These are phyloP conservation scores for Lotmaria passim DNA, from an alignment of 208 protist genomes.

Conservation along the genomic window DNA sequence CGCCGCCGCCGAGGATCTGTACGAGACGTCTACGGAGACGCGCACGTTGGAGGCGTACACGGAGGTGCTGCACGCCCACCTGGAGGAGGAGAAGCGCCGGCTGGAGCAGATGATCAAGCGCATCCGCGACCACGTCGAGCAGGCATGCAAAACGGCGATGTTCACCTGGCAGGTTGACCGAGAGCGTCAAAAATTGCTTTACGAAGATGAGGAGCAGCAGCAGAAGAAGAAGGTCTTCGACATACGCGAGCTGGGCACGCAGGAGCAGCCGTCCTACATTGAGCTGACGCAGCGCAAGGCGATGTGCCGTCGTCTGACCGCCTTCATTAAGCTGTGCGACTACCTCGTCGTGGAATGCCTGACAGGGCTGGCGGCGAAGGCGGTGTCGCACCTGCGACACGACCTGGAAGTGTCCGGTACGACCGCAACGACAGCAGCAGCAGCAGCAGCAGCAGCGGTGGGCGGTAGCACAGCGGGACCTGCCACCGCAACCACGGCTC, in stretches of 20 bases:
- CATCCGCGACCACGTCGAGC: slow-evolving; percentile 88
- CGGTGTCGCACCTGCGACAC: slow-evolving; percentile 72
- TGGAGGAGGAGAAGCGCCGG: slow-evolving; percentile 58
- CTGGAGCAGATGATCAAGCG: slow-evolving; percentile 87
- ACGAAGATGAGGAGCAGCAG: slow-evolving; percentile 73
- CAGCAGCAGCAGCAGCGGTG: no score
- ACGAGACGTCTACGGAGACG: slow-evolving; percentile 74
- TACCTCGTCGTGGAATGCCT: slow-evolving; percentile 94
- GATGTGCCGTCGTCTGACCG: slow-evolving; percentile 90
- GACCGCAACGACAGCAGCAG: not conserved
- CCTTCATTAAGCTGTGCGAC: slow-evolving; percentile 95
- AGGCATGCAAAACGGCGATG: slow-evolving; percentile 93
- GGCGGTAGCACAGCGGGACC: no score
- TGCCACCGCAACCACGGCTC: not conserved
- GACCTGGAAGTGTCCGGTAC: slow-evolving; percentile 75
- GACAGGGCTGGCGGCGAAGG: slow-evolving; percentile 80
- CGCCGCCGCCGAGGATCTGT: slow-evolving; percentile 64
- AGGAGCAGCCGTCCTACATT: slow-evolving; percentile 93
- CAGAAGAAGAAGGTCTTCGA: slow-evolving; percentile 86
- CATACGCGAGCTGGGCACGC: slow-evolving; percentile 76
- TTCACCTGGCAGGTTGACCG: slow-evolving; percentile 81
- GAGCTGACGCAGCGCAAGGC: slow-evolving; percentile 92
- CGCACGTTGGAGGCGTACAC: slow-evolving; percentile 79
- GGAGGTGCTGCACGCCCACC: slow-evolving; percentile 49
- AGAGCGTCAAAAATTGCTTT: slow-evolving; percentile 70